Evolutionary conservation across 352 stramenopile species (phyloP), one percentile per base, ranked within the genome.

Genomic region (Phytopythium aichiense): DNA sequence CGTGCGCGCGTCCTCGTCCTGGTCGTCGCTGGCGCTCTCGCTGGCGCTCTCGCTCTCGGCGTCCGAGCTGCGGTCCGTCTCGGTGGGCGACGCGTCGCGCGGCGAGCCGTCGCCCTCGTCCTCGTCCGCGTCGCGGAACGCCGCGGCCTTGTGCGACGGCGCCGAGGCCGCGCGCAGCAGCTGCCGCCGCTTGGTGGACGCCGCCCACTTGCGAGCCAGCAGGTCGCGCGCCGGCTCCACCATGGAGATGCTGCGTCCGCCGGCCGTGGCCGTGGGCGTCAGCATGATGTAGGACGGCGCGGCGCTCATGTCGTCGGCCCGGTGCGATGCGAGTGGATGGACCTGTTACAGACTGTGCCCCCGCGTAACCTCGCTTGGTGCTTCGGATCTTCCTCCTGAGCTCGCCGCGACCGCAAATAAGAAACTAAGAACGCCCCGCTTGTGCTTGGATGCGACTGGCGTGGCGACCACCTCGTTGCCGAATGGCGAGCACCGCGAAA

Each of bases 281-380:
- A 85, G 63, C 65, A 67, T 71, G 64, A 85, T 83, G 67, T 85
- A 85, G 56, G 73, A 68, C 49, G 45, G 43, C 12, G 7, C 45
- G n/a, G 66, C 52, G 66, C 54, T 61, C 54, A 62, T 73, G 23
- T 7, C 11, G 31, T 40, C 40, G 48, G 13, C 12, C 28, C 28
- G 28, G 28, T 31, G 28, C 28, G 28, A 4, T 30, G 28, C 28
- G 28, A 4, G n/a, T n/a, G 15, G 35, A 16, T 53, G 22, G 46
- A 35, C 18, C 16, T 9, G 9, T 2, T 15, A 15, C 37, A 15
- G 18, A 43, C 12, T 13, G 37, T 43, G 20, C 15, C 37, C 37
- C 37, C 37, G 37, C 37, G 37, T 43, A 43, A 16, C 37, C 37
- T 7, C 28, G 3, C 28, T 31, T 31, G 28, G 28, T 31, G 28